Evolutionary conservation across 768 basidiomycete species (phyloP).

Genomic region (Termitomyces sp.): DNA sequence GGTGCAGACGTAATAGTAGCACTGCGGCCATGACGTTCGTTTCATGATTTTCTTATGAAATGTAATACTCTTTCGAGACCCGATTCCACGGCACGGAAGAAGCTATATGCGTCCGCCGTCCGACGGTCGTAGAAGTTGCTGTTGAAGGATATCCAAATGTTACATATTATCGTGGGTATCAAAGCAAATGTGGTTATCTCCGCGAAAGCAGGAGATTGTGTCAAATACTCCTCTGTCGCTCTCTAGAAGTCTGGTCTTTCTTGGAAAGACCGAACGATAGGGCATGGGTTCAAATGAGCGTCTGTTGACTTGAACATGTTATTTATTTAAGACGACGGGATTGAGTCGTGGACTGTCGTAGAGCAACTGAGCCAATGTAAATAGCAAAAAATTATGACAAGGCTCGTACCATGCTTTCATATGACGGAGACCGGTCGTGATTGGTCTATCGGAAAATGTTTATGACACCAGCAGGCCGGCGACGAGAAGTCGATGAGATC

Average conservation of each 20-base stretch:
- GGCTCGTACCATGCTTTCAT: not conserved
- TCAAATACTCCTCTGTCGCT: not conserved
- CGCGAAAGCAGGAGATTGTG: not conserved
- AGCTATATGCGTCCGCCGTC: not conserved
- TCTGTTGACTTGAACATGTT: not conserved
- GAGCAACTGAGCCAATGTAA: not conserved
- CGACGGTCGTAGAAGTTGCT: not conserved
- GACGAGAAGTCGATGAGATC: not conserved
- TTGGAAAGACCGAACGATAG: not conserved
- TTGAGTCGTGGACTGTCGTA: not conserved
- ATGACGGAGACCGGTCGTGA: not conserved
- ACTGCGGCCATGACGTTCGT: not conserved
- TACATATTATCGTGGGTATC: too few species aligned
- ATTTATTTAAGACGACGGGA: too few species aligned
- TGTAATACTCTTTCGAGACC: not conserved
- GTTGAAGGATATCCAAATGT: not conserved
- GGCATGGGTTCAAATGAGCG: not conserved
- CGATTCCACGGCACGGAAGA: not conserved
- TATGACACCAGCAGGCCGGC: not conserved
- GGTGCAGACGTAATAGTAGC: not conserved
- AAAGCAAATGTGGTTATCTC: not conserved
- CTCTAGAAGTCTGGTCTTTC: not conserved
- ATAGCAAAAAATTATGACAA: not conserved
- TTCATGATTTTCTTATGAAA: not conserved
- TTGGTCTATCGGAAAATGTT: not conserved